These are phyloP conservation scores for Saccharomyces kudriavzevii DNA, from an alignment of 805 yeast species.

Conservation along the genomic window DNA sequence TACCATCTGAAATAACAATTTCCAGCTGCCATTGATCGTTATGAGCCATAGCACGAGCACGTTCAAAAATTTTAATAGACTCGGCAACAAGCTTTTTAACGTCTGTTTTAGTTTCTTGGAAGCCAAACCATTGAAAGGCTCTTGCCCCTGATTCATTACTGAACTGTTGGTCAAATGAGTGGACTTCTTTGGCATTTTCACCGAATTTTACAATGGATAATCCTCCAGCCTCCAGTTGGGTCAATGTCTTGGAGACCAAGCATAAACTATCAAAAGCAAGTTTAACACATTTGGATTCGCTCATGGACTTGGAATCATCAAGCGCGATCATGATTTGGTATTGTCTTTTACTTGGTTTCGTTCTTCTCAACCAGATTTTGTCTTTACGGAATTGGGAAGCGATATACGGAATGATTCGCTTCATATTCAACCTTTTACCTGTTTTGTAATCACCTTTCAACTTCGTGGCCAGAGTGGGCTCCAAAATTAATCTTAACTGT, in stretches of 20 bases:
- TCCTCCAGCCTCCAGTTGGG: slow-evolving; percentile 92
- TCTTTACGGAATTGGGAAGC: slow-evolving; percentile 97
- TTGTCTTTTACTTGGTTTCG: slow-evolving; percentile 94
- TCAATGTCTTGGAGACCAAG: slow-evolving; percentile 83
- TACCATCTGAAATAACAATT: slow-evolving; percentile 91
- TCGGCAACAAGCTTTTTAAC: slow-evolving; percentile 62
- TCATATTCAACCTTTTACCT: slow-evolving; percentile 95
- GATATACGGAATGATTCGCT: slow-evolving; percentile 92
- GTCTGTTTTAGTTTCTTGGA: slow-evolving; percentile 82
- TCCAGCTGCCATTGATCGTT: slow-evolving; percentile 86
- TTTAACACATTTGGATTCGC: slow-evolving; percentile 82
- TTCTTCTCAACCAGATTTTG: slow-evolving; percentile 95
- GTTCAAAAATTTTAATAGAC: slow-evolving; percentile 65
- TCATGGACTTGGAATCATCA: slow-evolving; percentile 96
- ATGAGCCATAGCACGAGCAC: slow-evolving; percentile 44
- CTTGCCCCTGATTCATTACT: slow-evolving; percentile 74
- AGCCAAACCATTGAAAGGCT: slow-evolving; percentile 81
- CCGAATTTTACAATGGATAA: slow-evolving; percentile 88
- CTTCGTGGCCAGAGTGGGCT: slow-evolving; percentile 95
- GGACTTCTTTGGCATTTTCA: slow-evolving; percentile 71
- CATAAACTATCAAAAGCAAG: slow-evolving; percentile 93
- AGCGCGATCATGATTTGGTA: slow-evolving; percentile 96
- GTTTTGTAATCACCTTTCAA: slow-evolving; percentile 92
- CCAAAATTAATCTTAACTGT: slow-evolving; percentile 84
- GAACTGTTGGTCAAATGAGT: slow-evolving; percentile 82